These are phyloP conservation scores for Eucalyptus cloeziana DNA, from an alignment of 345 rosid genomes.

Conservation along the genomic window DNA sequence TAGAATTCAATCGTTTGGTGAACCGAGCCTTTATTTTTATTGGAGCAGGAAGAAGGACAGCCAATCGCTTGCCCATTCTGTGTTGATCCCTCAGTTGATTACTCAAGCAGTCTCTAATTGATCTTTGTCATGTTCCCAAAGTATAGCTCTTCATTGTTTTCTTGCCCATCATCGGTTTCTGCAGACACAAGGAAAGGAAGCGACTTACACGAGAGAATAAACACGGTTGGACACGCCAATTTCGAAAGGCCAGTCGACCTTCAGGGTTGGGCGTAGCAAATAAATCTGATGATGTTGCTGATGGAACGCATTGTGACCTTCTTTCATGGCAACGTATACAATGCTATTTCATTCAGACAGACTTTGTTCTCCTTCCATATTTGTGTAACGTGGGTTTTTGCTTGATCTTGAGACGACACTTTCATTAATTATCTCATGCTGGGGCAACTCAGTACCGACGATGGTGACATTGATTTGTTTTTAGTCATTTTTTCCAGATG, in stretches of 20 bases:
- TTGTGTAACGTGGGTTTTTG: neutral
- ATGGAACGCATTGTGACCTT: neutral
- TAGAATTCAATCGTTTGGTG: neutral
- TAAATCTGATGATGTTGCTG: neutral
- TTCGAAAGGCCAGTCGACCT: neutral
- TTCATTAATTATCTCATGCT: neutral
- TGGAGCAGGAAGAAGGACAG: neutral
- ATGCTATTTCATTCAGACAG: neutral
- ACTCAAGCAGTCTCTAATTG: neutral
- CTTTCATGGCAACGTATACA: neutral
- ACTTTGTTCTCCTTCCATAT: neutral
- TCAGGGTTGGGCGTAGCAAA: fast-evolving
- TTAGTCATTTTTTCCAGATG: neutral
- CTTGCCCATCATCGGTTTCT: neutral
- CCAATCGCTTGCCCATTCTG: neutral
- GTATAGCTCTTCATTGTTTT: neutral
- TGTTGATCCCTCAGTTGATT: neutral
- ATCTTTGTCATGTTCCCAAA: neutral
- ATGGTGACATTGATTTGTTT: neutral
- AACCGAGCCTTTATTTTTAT: neutral
- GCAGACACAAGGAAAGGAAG: neutral
- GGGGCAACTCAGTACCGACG: neutral
- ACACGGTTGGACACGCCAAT: neutral
- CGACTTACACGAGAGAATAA: neutral
- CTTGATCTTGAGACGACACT: neutral